Conservation (phyloP, 495 filamentous ascomycete species). For the Chlorociboria aeruginascens region DNA sequence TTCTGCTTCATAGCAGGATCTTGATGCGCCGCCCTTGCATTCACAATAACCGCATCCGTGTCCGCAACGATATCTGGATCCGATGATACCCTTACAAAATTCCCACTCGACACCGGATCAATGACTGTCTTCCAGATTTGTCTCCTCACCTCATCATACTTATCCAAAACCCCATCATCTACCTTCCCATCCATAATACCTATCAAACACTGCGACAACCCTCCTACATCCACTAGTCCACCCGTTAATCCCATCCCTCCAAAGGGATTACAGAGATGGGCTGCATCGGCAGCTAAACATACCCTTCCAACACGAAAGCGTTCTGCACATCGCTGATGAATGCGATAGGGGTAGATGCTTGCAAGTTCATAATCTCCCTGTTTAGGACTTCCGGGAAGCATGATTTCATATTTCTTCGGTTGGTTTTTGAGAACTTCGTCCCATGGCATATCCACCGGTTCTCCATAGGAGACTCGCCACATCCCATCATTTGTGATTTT, state of each 20-base stretch:
- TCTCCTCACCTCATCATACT: slow-evolving; percentile 44
- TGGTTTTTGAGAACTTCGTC: slow-evolving; percentile 43
- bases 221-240: slow-evolving; percentile 46
- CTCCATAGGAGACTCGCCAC: slow-evolving; percentile 49
- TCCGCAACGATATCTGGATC: neutral
- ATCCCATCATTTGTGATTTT: slow-evolving; percentile 44
- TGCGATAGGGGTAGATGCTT: slow-evolving; percentile 43
- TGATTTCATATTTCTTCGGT: slow-evolving; percentile 38
- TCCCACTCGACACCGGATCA: slow-evolving; percentile 35
- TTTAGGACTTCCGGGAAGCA: slow-evolving; percentile 47
- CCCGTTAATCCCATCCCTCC: slow-evolving; percentile 31
- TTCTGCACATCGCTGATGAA: slow-evolving; percentile 49
- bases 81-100: neutral
- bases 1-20: neutral
- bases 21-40: neutral
- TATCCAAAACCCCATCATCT: slow-evolving; percentile 41
- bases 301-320: slow-evolving; percentile 43
- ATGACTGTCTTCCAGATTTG: slow-evolving; percentile 42
- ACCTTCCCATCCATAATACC: slow-evolving; percentile 41
- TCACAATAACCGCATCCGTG: neutral
- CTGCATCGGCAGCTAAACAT: slow-evolving; percentile 49
- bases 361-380: slow-evolving; percentile 43
- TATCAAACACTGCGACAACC: slow-evolving; percentile 41
- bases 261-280: slow-evolving; percentile 43
- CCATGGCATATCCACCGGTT: slow-evolving; percentile 33